Evolutionary conservation across 2,329 filamentous ascomycete genomes (phyloP).

Genomic region (Leptographium procerum): DNA sequence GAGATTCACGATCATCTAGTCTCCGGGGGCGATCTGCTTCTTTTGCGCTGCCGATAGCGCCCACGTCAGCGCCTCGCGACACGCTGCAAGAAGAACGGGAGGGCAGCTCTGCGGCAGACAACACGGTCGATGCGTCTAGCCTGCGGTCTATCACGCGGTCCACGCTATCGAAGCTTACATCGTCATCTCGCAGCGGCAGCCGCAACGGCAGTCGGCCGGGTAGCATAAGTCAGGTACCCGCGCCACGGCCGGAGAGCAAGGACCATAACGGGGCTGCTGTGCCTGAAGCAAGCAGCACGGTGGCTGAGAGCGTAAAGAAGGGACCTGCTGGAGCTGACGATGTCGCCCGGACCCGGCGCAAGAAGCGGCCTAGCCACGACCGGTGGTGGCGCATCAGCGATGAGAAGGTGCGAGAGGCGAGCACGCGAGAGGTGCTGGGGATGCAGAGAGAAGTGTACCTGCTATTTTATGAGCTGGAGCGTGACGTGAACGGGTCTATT

Average conservation of each 20-base stretch:
- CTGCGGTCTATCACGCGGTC: slow-evolving; percentile 45
- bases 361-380: slow-evolving; percentile 45
- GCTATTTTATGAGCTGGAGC: slow-evolving; percentile 84
- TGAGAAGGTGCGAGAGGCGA: slow-evolving; percentile 90
- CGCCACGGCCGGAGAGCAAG: slow-evolving; percentile 1
- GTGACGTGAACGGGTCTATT: slow-evolving; percentile 4
- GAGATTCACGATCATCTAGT: slow-evolving; percentile 3
- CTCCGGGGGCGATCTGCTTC: slow-evolving; percentile 5
- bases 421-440: slow-evolving; percentile 76
- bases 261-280: background rate
- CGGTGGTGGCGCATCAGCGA: slow-evolving; percentile 98
- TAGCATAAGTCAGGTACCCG: background rate
- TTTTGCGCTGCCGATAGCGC: slow-evolving; percentile 12
- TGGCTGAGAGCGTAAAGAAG: slow-evolving; percentile 1
- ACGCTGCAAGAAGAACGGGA: slow-evolving; percentile 5
- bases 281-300: background rate
- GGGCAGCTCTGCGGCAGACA: slow-evolving; percentile 25
- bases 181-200: slow-evolving; percentile 21
- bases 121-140: slow-evolving; percentile 36
- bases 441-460: slow-evolving; percentile 97
- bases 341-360: slow-evolving; percentile 10
- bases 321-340: background rate
- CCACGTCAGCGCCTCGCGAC: slow-evolving; percentile 14
- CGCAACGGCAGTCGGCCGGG: slow-evolving; percentile 15
- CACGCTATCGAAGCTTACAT: slow-evolving; percentile 36